Conservation (phyloP, 176 grass and related monocot genomes). For the Chloris gayana region DNA sequence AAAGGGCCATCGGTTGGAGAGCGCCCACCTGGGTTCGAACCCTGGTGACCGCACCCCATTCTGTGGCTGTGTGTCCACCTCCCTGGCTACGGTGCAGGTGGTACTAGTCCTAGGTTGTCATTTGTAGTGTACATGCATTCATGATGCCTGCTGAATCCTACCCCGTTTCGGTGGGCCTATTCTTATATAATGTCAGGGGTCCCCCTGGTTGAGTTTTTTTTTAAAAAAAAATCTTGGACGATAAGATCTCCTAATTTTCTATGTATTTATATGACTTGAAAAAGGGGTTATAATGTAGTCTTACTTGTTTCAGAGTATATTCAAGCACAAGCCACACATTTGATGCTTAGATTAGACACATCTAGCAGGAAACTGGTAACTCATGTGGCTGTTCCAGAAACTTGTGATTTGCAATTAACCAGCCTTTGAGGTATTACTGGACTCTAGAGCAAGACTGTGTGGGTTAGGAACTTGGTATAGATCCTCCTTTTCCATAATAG, state of each 20-base stretch:
- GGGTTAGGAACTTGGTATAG: not conserved
- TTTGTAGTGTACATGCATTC: too few relatives aligned
- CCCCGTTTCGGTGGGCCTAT: too few relatives aligned
- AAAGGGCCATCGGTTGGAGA: too few relatives aligned
- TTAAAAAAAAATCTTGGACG: too few relatives aligned
- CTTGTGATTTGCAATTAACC: not conserved
- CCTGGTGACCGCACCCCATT: too few relatives aligned
- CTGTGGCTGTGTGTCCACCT: too few relatives aligned
- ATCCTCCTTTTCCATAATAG: not conserved
- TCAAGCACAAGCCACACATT: not conserved
- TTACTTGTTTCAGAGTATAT: conserved; percentile 2
- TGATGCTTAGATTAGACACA: not conserved
- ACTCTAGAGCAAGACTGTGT: conserved; percentile 20
- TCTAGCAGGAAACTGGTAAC: not conserved
- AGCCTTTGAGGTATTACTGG: not conserved
- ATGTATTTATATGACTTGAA: not conserved
- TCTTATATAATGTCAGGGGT: too few relatives aligned
- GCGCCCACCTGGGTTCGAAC: too few relatives aligned
- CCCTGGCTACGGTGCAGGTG: too few relatives aligned
- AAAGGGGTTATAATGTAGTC: not conserved
- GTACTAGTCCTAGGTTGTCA: too few relatives aligned
- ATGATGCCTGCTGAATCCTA: too few relatives aligned
- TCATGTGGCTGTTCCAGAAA: not conserved
- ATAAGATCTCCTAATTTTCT: not conserved
- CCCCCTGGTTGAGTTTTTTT: too few relatives aligned